phyloP scores from a whole-genome alignment of 2,329 filamentous ascomycete species.

The Fusarium devonianum region DNA sequence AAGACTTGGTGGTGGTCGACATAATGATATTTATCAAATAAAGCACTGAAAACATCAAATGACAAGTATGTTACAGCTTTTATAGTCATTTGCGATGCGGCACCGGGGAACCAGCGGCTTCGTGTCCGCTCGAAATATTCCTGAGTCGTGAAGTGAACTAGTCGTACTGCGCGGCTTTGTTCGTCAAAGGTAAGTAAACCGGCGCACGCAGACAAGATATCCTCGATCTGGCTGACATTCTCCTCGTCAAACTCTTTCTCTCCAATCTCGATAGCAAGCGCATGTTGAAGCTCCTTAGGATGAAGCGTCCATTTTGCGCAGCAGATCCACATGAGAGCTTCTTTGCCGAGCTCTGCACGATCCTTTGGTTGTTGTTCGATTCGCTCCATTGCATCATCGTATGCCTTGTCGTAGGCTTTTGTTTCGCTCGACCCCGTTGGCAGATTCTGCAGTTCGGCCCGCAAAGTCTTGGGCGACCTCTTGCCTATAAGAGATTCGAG shows the following conservation, averaged over 20 bases:
- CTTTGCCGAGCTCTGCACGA: slow-evolving; percentile 45
- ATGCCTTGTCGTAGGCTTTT: slow-evolving; percentile 48
- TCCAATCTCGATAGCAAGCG: slow-evolving; percentile 47
- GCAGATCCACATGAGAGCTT: slow-evolving; percentile 50
- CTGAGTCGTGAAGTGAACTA: slow-evolving; percentile 55
- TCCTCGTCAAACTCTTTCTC: slow-evolving; percentile 43
- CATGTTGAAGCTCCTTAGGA: slow-evolving; percentile 49
- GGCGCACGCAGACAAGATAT: slow-evolving; percentile 48
- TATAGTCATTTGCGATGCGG: slow-evolving; percentile 42
- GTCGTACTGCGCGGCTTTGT: slow-evolving; percentile 47
- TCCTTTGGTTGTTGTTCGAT: slow-evolving; percentile 48
- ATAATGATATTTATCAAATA: no score
- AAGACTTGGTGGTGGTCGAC: no score
- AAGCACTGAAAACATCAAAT: no score
- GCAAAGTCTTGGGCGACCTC: slow-evolving; percentile 28
- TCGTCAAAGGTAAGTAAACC: slow-evolving; percentile 52
- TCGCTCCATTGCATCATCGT: slow-evolving; percentile 50
- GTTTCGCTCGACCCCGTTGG: slow-evolving; percentile 39
- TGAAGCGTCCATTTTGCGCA: slow-evolving; percentile 46
- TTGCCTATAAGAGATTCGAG: slow-evolving; percentile 14
- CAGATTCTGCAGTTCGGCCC: slow-evolving; percentile 37
- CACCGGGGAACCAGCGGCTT: slow-evolving; percentile 43
- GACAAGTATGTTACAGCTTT: no score
- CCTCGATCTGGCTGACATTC: slow-evolving; percentile 42
- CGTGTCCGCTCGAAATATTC: slow-evolving; percentile 50